Evolutionary conservation across 371 early-diverging fungal genomes (phyloP), one percentile per base, ranked within the genome.

Genomic region (Saksenaea oblongispora): DNA sequence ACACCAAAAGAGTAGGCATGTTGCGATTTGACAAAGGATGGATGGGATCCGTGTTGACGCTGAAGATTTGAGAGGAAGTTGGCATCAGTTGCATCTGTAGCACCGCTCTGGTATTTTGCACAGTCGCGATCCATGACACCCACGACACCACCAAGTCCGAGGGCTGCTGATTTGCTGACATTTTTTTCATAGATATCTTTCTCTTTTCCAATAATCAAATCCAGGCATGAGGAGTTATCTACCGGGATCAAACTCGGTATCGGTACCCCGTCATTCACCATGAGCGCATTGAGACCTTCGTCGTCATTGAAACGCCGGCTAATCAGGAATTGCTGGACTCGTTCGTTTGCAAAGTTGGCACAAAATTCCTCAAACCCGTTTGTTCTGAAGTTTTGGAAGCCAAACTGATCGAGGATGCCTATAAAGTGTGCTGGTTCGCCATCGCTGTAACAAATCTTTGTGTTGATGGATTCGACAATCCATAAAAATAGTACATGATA

Each of bases 301-400:
- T 67, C 39, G 66, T 76, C 57, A 87, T 71, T 24, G 79, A 92
- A 90, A n/a, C 89, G 77, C 56, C 91, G 88, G 63, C 89, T 82
- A 62, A 86, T 75, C 65, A 89, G 76, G 67, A 93, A 93, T 60
- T 88, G 84, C 42, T 89, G 87, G 11, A 94, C 72, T 27, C 90
- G 79, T 71, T 94, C 95, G 65, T 92, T 92, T 37, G 91, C 88
- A 75, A 91, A 95, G 79, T 97, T 96, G 67, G 88, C 83, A 47
- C 92, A 83, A 60, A 95, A 87, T 44, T 93, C 89, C 63, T 93
- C 89, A 68, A 93, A 87, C 1, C 86, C 87, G 70, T 86, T 89
- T 53, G 70, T 75, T 53, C 76, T 71, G 55, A 73, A 77, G 69
- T 84, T 73, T 57, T 90, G 86, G 74, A 89, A 89, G 15, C 94